Base-by-base conservation (phyloP, 176 grass and related monocot species). In the Rhynchospora breviuscula region DNA sequence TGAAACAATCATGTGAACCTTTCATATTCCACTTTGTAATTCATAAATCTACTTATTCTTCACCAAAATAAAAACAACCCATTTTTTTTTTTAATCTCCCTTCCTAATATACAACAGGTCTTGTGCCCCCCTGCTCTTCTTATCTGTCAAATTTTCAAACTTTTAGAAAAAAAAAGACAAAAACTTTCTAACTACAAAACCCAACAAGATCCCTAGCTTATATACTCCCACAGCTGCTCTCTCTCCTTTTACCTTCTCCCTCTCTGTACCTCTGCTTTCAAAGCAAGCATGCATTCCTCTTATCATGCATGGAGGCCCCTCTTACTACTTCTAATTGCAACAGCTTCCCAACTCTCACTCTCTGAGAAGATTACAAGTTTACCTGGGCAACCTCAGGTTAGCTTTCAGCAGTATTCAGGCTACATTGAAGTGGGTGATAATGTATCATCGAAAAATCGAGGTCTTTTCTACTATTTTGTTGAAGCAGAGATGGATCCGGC, bases 391-490 rank as follows among this genome's bases (percentile, higher is more conserved):
- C 96, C 96, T 13, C 86, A 91, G 63, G 93, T 99, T 67, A 88
- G 56, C 83, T 99, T 99, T 69, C 87, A 51, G 67, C 96, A 99
- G 85, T 93, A 90, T 91, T 93, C 93, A 11, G 96, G 93, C 19
- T 99, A 99, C 83, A 78, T 99, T 54, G 79, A 47, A 0, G 93
- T 99, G 85, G 96, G 93, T 43, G 86, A 78, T 11, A 44, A 59
- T 79, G 83, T 85, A 79, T 71, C 65, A 8, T 83, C 82, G 48
- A 87, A 81, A 71, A 87, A 61, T 64, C 88, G 96, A 84, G 91
- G 80, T n/a, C 93, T 99, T 63, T 98, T 98, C 86, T 98, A 98
- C 96, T 98, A 98, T 85, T 98, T 98, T 48, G 96, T 89, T 4
- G 91, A 95, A 89, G 89, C 96, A 22, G 96, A 95, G 88, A 21